Base-by-base conservation (phyloP, 2,329 filamentous ascomycete genomes). In the Pseudogymnoascus sp. region DNA sequence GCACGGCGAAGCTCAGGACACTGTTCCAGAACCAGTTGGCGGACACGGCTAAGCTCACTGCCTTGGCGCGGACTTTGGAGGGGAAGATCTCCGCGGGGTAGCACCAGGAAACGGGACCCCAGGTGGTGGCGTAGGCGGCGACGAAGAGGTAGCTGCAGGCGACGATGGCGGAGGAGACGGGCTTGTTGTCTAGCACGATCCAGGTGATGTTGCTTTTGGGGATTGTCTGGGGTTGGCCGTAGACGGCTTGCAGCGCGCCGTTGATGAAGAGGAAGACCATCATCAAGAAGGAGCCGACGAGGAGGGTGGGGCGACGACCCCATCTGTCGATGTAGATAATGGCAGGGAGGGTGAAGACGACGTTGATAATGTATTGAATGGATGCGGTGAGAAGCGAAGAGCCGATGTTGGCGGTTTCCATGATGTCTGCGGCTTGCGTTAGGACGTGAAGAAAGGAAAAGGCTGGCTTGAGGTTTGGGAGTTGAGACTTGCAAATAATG, bases 21-120 rank as follows among this genome's bases (percentile, higher is more conserved):
- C 89, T 92, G 74, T 92, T 92, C 66, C 87, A 77, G 8, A 87
- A 74, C 89, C 89, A 92, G 75, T 92, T 92, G 39, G 87, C 83
- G 1, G 88, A 84, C 3, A 89, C 91, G 6, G 88, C 86, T 3
- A 92, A 76, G 1, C 87, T 89, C 78, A 91, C 89, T 52, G 84
- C 85, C 71, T 90, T 89, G 45, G 89, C 88, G 67, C 89, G 82
- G 63, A 88, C 80, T 71, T 88, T 88, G 38, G 87, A 78, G 1
- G 86, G 86, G 69, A 84, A 89, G 63, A 89, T 88, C 71, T 89
- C 86, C 4, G 85, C 86, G 0, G 85, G 83, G 66, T 87, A 88
- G 6, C 78, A 78, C 78, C 78, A 81, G 0, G 71, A 73, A 0
- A 72, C 72, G 2, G 74, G 74, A 0, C 74, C 74, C 84, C 84